Conservation (phyloP, 2,329 filamentous ascomycete species). For the Juglanconis oblonga region DNA sequence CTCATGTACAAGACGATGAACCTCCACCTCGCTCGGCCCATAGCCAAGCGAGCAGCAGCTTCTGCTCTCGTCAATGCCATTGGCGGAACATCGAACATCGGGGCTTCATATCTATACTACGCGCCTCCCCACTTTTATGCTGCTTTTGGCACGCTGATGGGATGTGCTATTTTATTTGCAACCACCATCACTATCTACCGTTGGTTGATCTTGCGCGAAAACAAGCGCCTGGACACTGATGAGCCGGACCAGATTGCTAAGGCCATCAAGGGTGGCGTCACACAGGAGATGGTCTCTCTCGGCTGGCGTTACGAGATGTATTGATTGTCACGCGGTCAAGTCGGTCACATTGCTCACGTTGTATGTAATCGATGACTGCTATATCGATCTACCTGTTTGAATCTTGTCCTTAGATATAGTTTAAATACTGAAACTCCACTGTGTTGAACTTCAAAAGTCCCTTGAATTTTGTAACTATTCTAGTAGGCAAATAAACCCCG, state of each 20-base stretch:
- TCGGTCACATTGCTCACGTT: no score
- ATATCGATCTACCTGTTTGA: no score
- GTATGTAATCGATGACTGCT: no score
- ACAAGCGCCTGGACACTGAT: constrained; percentile 35
- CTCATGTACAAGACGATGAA: constrained; percentile 41
- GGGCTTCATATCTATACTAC: constrained; percentile 35
- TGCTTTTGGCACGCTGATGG: constrained; percentile 37
- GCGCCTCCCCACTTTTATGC: constrained; percentile 36
- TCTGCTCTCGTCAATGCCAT: constrained; percentile 39
- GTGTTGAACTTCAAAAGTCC: no score
- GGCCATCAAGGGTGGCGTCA: constrained; percentile 39
- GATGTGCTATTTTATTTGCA: constrained; percentile 30
- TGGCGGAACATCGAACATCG: constrained; percentile 32
- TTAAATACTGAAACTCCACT: no score
- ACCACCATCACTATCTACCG: constrained; percentile 34
- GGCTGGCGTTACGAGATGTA: constrained; percentile 44
- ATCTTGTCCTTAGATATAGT: no score
- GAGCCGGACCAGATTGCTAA: constrained; percentile 34
- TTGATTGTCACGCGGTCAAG: no score
- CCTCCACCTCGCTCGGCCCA: constrained; percentile 37
- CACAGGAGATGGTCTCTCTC: constrained; percentile 39
- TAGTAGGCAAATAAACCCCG: no score
- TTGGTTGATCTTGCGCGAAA: constrained; percentile 36
- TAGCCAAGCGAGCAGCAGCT: constrained; percentile 39
- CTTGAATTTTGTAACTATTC: no score